Percentiles rank a stretch among this genome's conserved stretches.
These are phyloP conservation scores for Fusarium xyrophilum DNA, from an alignment of 2,329 filamentous ascomycete genomes.

Conservation along the genomic window DNA sequence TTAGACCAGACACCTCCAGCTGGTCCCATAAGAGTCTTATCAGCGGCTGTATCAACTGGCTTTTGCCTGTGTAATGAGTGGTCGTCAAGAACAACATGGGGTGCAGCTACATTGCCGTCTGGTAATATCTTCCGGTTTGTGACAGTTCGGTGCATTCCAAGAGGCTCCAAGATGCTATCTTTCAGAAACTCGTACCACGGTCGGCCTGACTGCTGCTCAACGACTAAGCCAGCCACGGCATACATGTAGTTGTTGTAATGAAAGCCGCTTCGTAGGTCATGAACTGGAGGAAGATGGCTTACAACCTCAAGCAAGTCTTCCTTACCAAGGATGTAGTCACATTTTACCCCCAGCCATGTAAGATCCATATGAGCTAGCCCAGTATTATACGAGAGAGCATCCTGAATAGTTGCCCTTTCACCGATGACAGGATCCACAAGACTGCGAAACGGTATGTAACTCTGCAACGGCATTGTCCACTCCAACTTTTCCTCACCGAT, in stretches of 20 bases:
- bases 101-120: rapidly evolving
- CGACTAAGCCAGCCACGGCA: not conserved
- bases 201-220: not conserved
- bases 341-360: not conserved
- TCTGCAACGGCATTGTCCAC: not conserved
- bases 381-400: not conserved
- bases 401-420: not conserved
- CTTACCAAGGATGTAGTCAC: not conserved
- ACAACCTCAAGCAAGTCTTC: not conserved
- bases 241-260: not conserved
- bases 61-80: not conserved
- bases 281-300: not conserved
- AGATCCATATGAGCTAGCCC: not conserved
- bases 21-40: not conserved
- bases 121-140: not conserved
- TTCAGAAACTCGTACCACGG: not conserved
- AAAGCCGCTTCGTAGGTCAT: not conserved
- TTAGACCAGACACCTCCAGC: not conserved
- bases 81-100: not conserved
- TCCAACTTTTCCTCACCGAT: not conserved
- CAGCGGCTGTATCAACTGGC: not conserved
- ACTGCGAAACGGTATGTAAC: not conserved
- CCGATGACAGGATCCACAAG: not conserved
- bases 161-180: rapidly evolving
- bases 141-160: not conserved